phyloP scores from a whole-genome alignment of 352 stramenopile genomes.

The Pythium sp. region DNA sequence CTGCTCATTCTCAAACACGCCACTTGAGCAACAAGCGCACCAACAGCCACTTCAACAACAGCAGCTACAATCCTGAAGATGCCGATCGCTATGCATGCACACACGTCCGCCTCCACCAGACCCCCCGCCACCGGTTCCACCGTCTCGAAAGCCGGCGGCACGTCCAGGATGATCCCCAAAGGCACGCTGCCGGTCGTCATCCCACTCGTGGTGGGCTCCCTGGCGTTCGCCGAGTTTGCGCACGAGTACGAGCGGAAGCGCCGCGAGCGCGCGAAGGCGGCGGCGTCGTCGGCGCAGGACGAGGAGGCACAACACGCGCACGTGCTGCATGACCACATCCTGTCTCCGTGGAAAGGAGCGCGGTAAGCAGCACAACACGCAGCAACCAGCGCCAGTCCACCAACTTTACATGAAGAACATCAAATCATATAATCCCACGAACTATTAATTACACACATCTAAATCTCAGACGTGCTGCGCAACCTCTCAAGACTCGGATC shows the following conservation, averaged over 20 bases:
- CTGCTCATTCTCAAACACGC: slow-evolving; percentile 12
- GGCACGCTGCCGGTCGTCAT: slow-evolving; percentile 12
- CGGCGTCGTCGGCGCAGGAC: neutral
- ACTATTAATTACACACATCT: too few relatives aligned
- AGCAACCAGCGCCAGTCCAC: too few relatives aligned
- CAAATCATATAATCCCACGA: too few relatives aligned
- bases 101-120: neutral
- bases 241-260: slow-evolving; percentile 12
- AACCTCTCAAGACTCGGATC: too few relatives aligned
- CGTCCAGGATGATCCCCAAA: slow-evolving; percentile 11
- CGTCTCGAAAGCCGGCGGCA: neutral
- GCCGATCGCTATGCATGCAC: slow-evolving; percentile 6
- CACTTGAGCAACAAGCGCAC: neutral
- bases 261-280: slow-evolving; percentile 4
- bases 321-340: slow-evolving; percentile 9
- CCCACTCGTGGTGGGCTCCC: slow-evolving; percentile 15
- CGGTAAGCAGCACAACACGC: neutral
- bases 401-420: too few relatives aligned
- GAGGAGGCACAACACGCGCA: slow-evolving; percentile 5
- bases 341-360: slow-evolving; percentile 18
- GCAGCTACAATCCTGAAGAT: neutral
- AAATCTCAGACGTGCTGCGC: too few relatives aligned
- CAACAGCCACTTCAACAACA: neutral
- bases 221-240: slow-evolving; percentile 15
- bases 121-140: neutral